Base-by-base conservation (phyloP, 768 basidiomycete genomes). In the Leucogyrophana mollusca region DNA sequence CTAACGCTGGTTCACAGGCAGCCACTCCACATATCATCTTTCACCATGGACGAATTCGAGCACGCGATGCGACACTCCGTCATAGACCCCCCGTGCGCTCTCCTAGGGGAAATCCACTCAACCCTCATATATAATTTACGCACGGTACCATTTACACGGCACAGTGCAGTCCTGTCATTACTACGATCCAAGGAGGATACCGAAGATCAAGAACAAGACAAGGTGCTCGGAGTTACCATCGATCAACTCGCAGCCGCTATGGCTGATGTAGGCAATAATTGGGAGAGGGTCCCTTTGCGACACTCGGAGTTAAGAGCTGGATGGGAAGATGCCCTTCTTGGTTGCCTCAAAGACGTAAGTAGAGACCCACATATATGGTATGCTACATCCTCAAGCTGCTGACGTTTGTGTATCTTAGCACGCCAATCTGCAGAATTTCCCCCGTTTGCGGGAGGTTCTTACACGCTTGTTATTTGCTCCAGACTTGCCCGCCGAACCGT, bases 41-140 rank as follows among this genome's bases (percentile, higher is more conserved):
- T 97, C 63, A 86, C 94, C 0, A 73, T 99, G 57, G 96, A 99
- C 64, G 95, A 98, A 59, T 90, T 87, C 61, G 93, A 94, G 59
- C 79, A 83, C 47, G 87, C 94, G 0, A 72, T 98, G 23, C 84
- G 85, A 40, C 95, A 98, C 67, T 74, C 79, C 23, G 65, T 74
- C 39, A 49, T 68, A 39, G 89, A 95, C 43, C 73, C 81, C 3
- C 78, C 84, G 3, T 94, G 92, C 56, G 57, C 76, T 14, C 72
- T 99, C 36, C 78, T 98, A 34, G 82, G 82, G 42, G 96, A 99
- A 68, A 77, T 94, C 37, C 94, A 98, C 66, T 83, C 90, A 2
- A 80, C 83, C 1, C 80, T 99, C 36, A 86, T 97, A 45, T 95
- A 94, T 67, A 83, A 90, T 58, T 75, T 92, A 17, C 82, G 87